Evolutionary conservation across 1,284 basidiomycete genomes (phyloP).

Genomic region (Chalciporus piperatoides): DNA sequence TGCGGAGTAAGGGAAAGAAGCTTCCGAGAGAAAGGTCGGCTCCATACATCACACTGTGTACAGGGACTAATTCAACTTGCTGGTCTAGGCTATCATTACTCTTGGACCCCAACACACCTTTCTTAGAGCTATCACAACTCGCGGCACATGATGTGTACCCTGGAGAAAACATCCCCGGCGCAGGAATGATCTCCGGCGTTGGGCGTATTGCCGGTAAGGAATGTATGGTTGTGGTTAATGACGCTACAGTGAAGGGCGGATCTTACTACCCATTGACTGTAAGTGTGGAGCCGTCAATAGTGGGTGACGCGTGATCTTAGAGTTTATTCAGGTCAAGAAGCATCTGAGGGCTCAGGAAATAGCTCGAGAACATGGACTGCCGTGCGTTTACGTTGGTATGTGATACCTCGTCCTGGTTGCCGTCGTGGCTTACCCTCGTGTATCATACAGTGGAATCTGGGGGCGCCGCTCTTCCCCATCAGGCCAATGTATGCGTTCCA

Average conservation of each 20-base stretch:
- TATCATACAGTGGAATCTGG: constrained; percentile 77
- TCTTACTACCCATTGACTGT: constrained; percentile 92
- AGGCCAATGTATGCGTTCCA: constrained; percentile 67
- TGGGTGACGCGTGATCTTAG: neutral
- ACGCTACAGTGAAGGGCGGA: constrained; percentile 92
- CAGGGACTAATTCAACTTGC: constrained; percentile 4
- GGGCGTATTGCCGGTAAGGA: constrained; percentile 76
- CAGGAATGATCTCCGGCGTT: constrained; percentile 90
- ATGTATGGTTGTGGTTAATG: constrained; percentile 90
- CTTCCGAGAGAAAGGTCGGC: constrained; percentile 80
- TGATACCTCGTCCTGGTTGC: neutral
- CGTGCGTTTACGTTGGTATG: constrained; percentile 88
- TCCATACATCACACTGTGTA: constrained; percentile 9
- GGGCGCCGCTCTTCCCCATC: constrained; percentile 89
- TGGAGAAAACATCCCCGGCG: constrained; percentile 76
- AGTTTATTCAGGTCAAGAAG: constrained; percentile 75
- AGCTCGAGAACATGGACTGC: constrained; percentile 84
- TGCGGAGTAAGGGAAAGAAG: constrained; percentile 79
- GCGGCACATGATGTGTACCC: constrained; percentile 89
- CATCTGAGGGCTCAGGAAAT: constrained; percentile 93
- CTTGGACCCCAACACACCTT: constrained; percentile 85
- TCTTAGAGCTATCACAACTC: constrained; percentile 83
- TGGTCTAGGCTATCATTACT: constrained; percentile 54
- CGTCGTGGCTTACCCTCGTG: constrained; percentile 12
- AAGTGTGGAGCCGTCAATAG: constrained; percentile 15